Conservation (phyloP, 495 filamentous ascomycete species). For the Cenococcum geophilum region DNA sequence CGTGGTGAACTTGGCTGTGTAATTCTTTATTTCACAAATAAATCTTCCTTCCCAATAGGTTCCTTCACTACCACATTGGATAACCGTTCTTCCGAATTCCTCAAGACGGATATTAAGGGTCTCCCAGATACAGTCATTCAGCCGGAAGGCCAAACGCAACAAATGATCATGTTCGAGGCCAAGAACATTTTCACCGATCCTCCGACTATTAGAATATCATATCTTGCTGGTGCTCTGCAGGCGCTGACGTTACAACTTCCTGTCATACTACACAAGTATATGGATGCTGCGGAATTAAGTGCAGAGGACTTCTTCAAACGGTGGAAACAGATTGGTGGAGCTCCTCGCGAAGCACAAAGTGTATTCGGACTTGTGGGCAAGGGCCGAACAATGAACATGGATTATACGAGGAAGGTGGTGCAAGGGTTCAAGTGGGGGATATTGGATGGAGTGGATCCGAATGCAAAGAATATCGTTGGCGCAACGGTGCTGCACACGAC, state of each 20-base stretch:
- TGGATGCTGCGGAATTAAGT: constrained; percentile 78
- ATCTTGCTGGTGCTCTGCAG: constrained; percentile 88
- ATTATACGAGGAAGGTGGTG: constrained; percentile 59
- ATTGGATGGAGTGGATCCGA: constrained; percentile 79
- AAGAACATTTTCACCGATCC: constrained; percentile 73
- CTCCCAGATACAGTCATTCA: constrained; percentile 78
- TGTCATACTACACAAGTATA: constrained; percentile 86
- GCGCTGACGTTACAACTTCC: constrained; percentile 88
- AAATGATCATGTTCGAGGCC: constrained; percentile 89
- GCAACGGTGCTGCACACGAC: constrained; percentile 84
- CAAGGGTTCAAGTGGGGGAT: constrained; percentile 85
- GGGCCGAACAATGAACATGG: constrained; percentile 45
- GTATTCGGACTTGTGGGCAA: constrained; percentile 64
- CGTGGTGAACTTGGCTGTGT: constrained; percentile 88
- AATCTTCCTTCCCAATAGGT: constrained; percentile 70
- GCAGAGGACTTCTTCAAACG: constrained; percentile 96
- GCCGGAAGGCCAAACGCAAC: constrained; percentile 73
- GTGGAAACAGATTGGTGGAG: constrained; percentile 95
- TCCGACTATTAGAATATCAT: constrained; percentile 89
- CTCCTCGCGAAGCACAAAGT: constrained; percentile 75
- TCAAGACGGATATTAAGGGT: constrained; percentile 78
- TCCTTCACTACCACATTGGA: constrained; percentile 94
- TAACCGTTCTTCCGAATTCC: constrained; percentile 59
- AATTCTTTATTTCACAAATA: constrained; percentile 93
- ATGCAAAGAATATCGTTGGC: constrained; percentile 85